These are phyloP conservation scores for Lachancea mirantina DNA, from an alignment of 805 yeast species.

Conservation along the genomic window DNA sequence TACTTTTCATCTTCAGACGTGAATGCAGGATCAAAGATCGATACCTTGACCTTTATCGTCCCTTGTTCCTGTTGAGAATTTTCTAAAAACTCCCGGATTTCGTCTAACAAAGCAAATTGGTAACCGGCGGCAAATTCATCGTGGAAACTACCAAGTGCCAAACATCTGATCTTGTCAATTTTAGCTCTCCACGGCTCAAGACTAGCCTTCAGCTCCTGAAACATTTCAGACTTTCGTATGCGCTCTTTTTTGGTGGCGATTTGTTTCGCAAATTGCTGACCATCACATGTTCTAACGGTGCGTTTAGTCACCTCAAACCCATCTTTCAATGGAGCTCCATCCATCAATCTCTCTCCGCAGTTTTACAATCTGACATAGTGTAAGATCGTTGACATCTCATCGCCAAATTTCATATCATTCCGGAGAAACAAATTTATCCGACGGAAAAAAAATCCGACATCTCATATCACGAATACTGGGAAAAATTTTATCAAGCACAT, in stretches of 20 bases:
- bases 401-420: too few species aligned
- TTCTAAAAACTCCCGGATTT: conserved; percentile 29
- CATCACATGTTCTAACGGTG: too few species aligned
- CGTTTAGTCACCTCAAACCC: too few species aligned
- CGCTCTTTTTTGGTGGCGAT: background rate
- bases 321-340: too few species aligned
- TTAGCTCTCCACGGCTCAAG: conserved; percentile 11
- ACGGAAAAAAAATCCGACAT: too few species aligned
- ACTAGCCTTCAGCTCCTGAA: conserved; percentile 19
- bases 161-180: conserved; percentile 43
- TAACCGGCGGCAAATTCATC: conserved; percentile 53
- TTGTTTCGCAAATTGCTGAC: background rate
- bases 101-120: conserved; percentile 55
- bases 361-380: too few species aligned
- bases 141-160: conserved; percentile 65
- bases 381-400: too few species aligned
- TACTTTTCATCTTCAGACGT: conserved; percentile 36
- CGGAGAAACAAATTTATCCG: too few species aligned
- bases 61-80: background rate
- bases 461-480: too few species aligned
- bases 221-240: conserved; percentile 27
- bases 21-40: conserved; percentile 63
- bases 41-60: too few species aligned
- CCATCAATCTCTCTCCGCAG: too few species aligned
- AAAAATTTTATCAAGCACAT: too few species aligned